phyloP scores from a whole-genome alignment of 441 rosid species.

The Viola pubescens region DNA sequence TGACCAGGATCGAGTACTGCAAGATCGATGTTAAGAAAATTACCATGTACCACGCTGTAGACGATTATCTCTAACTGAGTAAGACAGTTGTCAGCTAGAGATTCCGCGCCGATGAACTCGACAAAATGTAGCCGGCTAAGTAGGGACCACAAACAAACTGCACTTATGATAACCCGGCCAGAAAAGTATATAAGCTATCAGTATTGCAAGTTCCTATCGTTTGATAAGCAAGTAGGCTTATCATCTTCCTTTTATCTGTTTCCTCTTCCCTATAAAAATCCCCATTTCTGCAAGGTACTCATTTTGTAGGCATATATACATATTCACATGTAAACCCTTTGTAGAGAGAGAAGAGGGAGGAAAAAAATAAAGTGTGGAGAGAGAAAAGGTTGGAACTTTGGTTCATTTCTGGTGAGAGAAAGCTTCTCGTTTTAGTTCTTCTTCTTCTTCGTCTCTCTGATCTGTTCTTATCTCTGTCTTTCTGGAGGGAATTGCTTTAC shows the following conservation, averaged over 20 bases:
- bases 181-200: fast-evolving
- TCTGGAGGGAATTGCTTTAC: slow-evolving; percentile 1
- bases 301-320: slow-evolving; percentile 19
- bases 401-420: slow-evolving; percentile 29
- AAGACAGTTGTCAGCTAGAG: slow-evolving; percentile 53
- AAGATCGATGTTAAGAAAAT: too few species aligned
- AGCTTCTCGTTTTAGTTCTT: slow-evolving; percentile 23
- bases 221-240: fast-evolving
- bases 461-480: slow-evolving; percentile 21
- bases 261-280: slow-evolving; percentile 44
- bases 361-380: slow-evolving; percentile 6
- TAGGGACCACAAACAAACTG: slow-evolving; percentile 20
- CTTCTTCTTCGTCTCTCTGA: slow-evolving; percentile 15
- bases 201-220: neutral
- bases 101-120: slow-evolving; percentile 70
- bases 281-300: slow-evolving; percentile 51
- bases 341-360: slow-evolving; percentile 16
- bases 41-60: neutral
- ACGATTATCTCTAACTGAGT: slow-evolving; percentile 5
- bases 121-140: slow-evolving; percentile 65
- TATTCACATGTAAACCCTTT: slow-evolving; percentile 8
- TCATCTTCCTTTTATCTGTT: slow-evolving; percentile 42
- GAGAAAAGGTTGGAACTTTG: slow-evolving; percentile 1
- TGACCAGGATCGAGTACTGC: neutral
- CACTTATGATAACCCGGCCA: neutral